Conservation (phyloP, 2,329 filamentous ascomycete genomes). For the Didymella exigua region DNA sequence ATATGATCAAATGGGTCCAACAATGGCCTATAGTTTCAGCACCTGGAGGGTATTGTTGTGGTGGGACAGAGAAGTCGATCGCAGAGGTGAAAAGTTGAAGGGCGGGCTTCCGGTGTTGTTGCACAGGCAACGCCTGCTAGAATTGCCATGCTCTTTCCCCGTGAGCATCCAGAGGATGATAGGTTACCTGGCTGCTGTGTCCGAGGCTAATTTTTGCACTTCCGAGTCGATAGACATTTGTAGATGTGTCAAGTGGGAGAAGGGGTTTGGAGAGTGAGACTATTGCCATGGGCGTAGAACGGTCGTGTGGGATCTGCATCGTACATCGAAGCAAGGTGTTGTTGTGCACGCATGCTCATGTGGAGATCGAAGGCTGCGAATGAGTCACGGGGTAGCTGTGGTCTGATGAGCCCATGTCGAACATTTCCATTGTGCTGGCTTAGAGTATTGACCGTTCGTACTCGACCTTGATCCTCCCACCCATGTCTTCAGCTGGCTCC, state of each 20-base stretch:
- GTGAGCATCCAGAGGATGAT: background rate
- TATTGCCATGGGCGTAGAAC: background rate
- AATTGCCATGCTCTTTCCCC: background rate
- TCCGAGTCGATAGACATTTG: background rate
- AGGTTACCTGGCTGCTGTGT: background rate
- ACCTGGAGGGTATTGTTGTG: background rate
- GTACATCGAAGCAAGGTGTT: background rate
- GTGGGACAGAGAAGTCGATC: background rate
- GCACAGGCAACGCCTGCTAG: background rate
- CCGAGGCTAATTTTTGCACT: background rate
- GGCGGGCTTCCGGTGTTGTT: background rate
- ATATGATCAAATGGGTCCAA: background rate
- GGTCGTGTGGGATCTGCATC: background rate
- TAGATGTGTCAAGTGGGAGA: background rate
- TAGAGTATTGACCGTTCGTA: slow-evolving; percentile 5
- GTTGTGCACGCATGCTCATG: background rate
- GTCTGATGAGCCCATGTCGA: background rate
- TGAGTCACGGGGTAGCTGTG: background rate
- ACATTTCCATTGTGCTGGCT: background rate
- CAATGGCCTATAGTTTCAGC: background rate
- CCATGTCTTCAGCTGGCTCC: background rate
- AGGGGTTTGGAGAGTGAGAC: background rate
- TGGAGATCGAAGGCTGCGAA: background rate
- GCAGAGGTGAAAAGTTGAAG: background rate
- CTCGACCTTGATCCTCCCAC: slow-evolving; percentile 9